Evolutionary conservation across 768 basidiomycete genomes (phyloP).

Genomic region (Hericium alpestre): DNA sequence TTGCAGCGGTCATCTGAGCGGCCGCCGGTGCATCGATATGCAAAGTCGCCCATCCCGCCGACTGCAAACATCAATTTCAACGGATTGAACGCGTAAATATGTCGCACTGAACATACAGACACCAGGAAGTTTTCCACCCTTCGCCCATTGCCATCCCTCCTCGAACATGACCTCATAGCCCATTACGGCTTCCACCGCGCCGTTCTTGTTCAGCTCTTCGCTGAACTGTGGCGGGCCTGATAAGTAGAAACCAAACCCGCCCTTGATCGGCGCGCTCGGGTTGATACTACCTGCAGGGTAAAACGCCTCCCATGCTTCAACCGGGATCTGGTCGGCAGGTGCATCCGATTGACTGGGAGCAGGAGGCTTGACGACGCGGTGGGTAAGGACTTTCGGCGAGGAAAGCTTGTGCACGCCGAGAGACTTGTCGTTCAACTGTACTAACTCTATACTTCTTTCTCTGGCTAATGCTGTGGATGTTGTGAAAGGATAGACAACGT

Average conservation of each 20-base stretch:
- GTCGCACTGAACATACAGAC: conserved; percentile 37
- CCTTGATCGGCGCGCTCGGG: conserved; percentile 37
- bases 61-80: conserved; percentile 22
- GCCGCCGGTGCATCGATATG: conserved; percentile 63
- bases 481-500: no score
- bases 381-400: conserved; percentile 12
- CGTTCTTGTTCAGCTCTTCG: conserved; percentile 14
- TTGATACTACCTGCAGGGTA: conserved; percentile 55
- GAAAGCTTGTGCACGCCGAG: conserved; percentile 3
- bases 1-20: conserved; percentile 48
- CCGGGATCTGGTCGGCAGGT: background rate
- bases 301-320: conserved; percentile 47
- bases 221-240: conserved; percentile 39
- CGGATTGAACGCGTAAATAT: background rate
- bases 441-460: no score
- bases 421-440: background rate
- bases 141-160: conserved; percentile 53
- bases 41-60: conserved; percentile 43
- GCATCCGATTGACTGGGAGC: background rate
- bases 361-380: conserved; percentile 14
- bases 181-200: conserved; percentile 45
- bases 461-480: no score
- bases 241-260: conserved; percentile 66
- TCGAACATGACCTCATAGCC: conserved; percentile 61
- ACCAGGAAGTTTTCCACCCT: conserved; percentile 71